Conservation (phyloP, 148 eudicot genomes). For the Rhododendron ovatum region DNA sequence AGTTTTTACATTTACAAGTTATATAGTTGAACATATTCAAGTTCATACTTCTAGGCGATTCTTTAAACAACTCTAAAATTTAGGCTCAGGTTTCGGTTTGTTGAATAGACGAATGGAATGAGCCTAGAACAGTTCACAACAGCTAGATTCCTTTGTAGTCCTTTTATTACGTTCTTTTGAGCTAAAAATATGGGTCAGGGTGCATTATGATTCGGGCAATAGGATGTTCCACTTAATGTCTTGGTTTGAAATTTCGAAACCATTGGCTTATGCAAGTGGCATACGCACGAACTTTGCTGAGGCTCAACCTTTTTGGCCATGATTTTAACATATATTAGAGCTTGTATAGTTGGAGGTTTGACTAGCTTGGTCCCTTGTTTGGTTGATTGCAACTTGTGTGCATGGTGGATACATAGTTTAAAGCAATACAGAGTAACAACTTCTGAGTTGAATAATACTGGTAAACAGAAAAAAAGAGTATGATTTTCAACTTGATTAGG, state of each 20-base stretch:
- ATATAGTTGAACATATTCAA: too few species aligned
- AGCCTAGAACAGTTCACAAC: neutral
- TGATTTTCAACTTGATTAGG: neutral
- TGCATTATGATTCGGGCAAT: neutral
- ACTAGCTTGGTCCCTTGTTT: neutral
- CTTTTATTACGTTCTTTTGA: too few species aligned
- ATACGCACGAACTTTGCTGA: neutral
- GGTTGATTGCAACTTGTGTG: neutral
- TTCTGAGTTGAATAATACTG: neutral
- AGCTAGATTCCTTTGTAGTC: too few species aligned
- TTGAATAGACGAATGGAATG: neutral
- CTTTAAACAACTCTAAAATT: too few species aligned
- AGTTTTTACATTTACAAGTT: too few species aligned
- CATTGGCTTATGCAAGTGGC: neutral
- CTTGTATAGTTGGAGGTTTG: neutral
- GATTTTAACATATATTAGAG: neutral
- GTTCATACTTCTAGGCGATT: too few species aligned
- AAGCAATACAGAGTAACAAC: neutral
- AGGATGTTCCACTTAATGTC: neutral
- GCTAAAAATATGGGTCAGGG: neutral
- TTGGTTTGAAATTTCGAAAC: neutral
- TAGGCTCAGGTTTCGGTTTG: neutral
- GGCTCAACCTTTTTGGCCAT: neutral
- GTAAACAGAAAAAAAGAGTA: neutral
- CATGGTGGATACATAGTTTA: neutral